Base-by-base conservation (phyloP, 371 early-diverging fungal species). In the Mucor indicus region DNA sequence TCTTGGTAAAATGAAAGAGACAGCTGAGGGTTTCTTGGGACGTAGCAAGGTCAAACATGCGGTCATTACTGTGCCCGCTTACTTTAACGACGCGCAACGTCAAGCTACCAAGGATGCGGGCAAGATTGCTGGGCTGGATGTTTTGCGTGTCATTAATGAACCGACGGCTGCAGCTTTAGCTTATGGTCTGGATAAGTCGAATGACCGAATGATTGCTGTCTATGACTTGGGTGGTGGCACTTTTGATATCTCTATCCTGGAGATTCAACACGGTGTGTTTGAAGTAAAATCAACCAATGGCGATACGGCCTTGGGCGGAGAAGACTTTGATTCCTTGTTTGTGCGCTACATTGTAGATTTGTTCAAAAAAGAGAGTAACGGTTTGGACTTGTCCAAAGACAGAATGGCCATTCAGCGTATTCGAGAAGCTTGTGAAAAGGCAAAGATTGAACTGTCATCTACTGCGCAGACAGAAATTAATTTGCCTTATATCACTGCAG, bases 141-240 rank as follows among this genome's bases (percentile, higher is more conserved):
- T 98, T 11, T 74, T 97, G 48, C 89, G 99, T 65, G 94, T 99
- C 41, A 96, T 99, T 70, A 99, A 98, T 77, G 99, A 99, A 63
- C 99, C 99, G 33, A 98, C 98, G 2, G 99, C 99, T 13, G 98
- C 99, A 44, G 99, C 99, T 35, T 76, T 97, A 29, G 98, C 99
- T 33, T 99, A 97, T 69, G 99, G 99, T 51, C 75, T 98, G 10
- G 98, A 98, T 73, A 96, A 96, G 80, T 60, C 77, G n/a, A 90
- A 85, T 37, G 92, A 95, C 73, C 90, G 90, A 65, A 63, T 84
- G 27, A 86, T 99, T 31, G 98, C 96, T 23, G 98, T 99, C n/a
- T 99, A 92, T 79, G 99, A 99, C 84, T 83, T 99, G 53, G 99
- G 99, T 43, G 99, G 99, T 67, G 99, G 99, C 56, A 99, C 99